These are phyloP conservation scores for Lecanicillium sp. DNA, from an alignment of 2,329 filamentous ascomycete genomes.

Conservation along the genomic window DNA sequence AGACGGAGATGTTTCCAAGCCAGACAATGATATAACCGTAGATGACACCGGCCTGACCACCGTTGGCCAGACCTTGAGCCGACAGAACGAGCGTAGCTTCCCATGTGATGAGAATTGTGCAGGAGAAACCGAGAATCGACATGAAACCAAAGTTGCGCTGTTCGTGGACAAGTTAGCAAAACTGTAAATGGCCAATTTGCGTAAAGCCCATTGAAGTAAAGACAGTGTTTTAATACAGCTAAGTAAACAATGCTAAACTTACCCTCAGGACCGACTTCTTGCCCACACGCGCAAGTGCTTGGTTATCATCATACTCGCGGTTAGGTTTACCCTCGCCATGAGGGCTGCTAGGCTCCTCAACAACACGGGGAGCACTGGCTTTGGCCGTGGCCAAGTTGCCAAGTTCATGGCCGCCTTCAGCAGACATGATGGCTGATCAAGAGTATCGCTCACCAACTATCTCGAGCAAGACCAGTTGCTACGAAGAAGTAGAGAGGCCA, in stretches of 20 bases:
- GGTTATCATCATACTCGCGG: constrained; percentile 2
- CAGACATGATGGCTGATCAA: too few relatives aligned
- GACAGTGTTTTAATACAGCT: not conserved
- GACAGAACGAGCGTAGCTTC: constrained; percentile 25
- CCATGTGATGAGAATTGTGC: constrained; percentile 40
- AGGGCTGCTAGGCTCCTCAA: not conserved
- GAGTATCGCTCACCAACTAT: too few relatives aligned
- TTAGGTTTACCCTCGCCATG: constrained; percentile 1
- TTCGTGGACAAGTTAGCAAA: not conserved
- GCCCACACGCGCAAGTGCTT: constrained; percentile 7
- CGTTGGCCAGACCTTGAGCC: constrained; percentile 25
- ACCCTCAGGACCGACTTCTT: constrained; percentile 10
- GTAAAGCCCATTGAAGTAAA: not conserved
- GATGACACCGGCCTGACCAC: constrained; percentile 39
- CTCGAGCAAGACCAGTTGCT: not conserved
- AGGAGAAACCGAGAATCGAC: constrained; percentile 36
- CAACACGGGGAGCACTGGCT: constrained; percentile 1
- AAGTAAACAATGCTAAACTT: not conserved
- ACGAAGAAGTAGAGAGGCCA: not conserved
- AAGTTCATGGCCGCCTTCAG: constrained; percentile 1
- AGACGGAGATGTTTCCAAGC: constrained; percentile 30
- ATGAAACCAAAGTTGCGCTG: constrained; percentile 35
- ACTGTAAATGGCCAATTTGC: not conserved
- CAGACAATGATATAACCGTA: constrained; percentile 39
- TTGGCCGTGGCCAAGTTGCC: constrained; percentile 6